Base-by-base conservation (phyloP, 345 rosid species). In the Eucalyptus grandis region DNA sequence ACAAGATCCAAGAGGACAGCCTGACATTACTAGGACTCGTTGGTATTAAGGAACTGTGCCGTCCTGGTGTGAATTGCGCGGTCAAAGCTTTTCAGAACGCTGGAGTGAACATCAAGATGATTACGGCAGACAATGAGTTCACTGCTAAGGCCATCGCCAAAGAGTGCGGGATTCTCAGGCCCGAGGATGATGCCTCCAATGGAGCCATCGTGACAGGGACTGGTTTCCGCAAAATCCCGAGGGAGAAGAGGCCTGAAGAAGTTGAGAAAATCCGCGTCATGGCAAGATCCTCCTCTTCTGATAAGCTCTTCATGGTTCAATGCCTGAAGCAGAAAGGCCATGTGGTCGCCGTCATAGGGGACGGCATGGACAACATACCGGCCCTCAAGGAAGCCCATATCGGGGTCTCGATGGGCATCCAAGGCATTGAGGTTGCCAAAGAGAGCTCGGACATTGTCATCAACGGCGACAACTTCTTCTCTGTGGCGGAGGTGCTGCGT, bases 121-220 rank as follows among this genome's bases (percentile, higher is more conserved):
- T 97, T 80, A 97, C 98, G 0, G 97, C 96, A 12, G 99, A 95
- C 83, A 94, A 95, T 80, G 86, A 92, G 43, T 92, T 90, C 92
- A 94, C 97, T 11, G 98, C 97, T 27, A 95, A 91, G 92, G 98
- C 99, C 12, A 96, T 97, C 62, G 97, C 98, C 5, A 91, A 91
- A 0, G 97, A 95, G 89, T 96, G 98, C 58, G 98, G 96, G 85
- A 97, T 96, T 87, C 93, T 95, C 40, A 91, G 89, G 51, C 87
- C 89, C 3, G 92, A 86, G 40, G 90, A 94, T n/a, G 95, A 92
- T 8, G 50, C 49, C 26, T 86, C 58, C 15, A 49, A 5, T 3
- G 95, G 87, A 26, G 95, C 92, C 2, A 96, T 96, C 9, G 92
- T 96, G 5, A 93, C 94, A 91, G 99, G 98, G n/a, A 94, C 91